Evolutionary conservation across 179 eudicot genomes (phyloP), one percentile per base, ranked within the genome.

Genomic region (Amaranthus tricolor): DNA sequence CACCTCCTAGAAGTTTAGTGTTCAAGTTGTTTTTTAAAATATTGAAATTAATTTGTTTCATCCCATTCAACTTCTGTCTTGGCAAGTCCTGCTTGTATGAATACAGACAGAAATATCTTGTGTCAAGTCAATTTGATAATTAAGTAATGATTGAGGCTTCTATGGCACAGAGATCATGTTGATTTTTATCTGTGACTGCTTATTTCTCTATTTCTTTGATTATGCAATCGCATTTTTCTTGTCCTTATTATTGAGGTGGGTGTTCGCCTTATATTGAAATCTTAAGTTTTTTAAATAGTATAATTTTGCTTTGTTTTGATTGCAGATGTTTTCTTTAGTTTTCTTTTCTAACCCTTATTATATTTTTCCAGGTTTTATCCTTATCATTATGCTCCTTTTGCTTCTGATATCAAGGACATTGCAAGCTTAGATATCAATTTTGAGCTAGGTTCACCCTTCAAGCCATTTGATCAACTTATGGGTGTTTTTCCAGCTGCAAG

Each of bases 401-500:
- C 99, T 77, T 95, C 99, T 50, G 99, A 95, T 81, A 87, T 95
- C 66, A 93, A 87, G 82, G 90, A 84, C 79, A 79, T 95, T 73
- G 91, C 79, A 45, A 70, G 82, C 75, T 76, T 93, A 83, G 79
- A 89, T 83, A 86, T 95, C 62, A 84, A 73, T 51, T 95, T 93
- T 79, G 94, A 93, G 74, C 79, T 90, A 56, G 99, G 99, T 57
- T 75, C 88, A 48, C 99, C 99, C 47, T 95, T 95, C 81, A 95
- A 91, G 79, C 99, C 99, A 72, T 93, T 95, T 70, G 90, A 91
- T 88, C 98, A 95, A 82, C 86, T 95, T 58, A 77, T 95, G 84
- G 99, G 97, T 51, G 99, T 95, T 82, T 93, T 95, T 68, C 99
- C 99, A 45, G 98, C 98, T 77, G 98, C 99, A 66, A 95, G 99